phyloP scores from a whole-genome alignment of 352 stramenopile species.

The Phytophthora fragariae region DNA sequence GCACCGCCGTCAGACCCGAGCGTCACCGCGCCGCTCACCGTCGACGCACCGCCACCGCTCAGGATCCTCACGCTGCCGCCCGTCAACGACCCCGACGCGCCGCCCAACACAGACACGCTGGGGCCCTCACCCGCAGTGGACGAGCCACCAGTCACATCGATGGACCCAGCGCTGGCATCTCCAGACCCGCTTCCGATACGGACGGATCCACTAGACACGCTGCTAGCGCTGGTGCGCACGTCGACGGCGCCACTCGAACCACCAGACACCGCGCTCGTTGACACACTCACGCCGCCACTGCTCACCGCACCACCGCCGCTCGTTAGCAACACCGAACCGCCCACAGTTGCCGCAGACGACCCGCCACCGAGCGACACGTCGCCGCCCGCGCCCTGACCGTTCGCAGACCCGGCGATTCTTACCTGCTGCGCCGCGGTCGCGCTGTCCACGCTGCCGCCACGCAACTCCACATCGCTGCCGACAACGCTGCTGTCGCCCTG shows the following conservation, averaged over 20 bases:
- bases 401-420: slow-evolving; percentile 27
- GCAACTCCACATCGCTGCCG: slow-evolving; percentile 37
- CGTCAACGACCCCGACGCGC: slow-evolving; percentile 28
- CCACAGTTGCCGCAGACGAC: too few relatives aligned
- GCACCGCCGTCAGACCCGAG: slow-evolving; percentile 13
- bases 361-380: neutral
- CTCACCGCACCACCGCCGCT: slow-evolving; percentile 27
- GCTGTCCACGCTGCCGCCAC: slow-evolving; percentile 27
- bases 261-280: slow-evolving; percentile 21
- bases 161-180: slow-evolving; percentile 29
- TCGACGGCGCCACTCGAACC: slow-evolving; percentile 27
- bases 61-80: slow-evolving; percentile 32
- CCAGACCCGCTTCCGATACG: slow-evolving; percentile 28
- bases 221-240: slow-evolving; percentile 27
- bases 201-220: slow-evolving; percentile 29
- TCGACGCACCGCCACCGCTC: slow-evolving; percentile 22
- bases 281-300: slow-evolving; percentile 29
- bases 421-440: slow-evolving; percentile 27
- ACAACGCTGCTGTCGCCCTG: slow-evolving; percentile 31
- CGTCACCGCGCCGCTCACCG: slow-evolving; percentile 26
- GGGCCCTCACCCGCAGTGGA: slow-evolving; percentile 35
- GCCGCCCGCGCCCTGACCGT: slow-evolving; percentile 23
- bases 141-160: slow-evolving; percentile 36
- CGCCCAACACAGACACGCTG: slow-evolving; percentile 29
- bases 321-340: slow-evolving; percentile 17